A percentile compares a stretch with the other conserved stretches of the same genome.
These are phyloP conservation scores for Stylonectria norvegica DNA, from an alignment of 2,329 filamentous ascomycete genomes.

Conservation along the genomic window DNA sequence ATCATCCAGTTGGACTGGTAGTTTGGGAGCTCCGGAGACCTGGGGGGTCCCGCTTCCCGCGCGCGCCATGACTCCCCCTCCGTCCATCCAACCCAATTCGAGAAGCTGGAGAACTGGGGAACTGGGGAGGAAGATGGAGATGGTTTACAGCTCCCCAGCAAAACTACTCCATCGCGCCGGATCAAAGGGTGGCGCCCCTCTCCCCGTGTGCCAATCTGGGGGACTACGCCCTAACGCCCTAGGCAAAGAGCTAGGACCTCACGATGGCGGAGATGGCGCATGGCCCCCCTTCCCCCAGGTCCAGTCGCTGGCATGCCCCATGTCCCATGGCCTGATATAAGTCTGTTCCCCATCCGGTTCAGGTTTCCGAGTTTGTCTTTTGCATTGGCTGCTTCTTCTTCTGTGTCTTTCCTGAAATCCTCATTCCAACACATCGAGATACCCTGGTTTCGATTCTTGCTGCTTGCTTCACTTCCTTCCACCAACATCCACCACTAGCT, in stretches of 20 bases:
- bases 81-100: too few species aligned
- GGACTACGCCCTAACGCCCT: conserved; percentile 4
- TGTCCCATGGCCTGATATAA: conserved; percentile 21
- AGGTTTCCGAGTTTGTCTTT: not conserved
- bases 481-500: not conserved
- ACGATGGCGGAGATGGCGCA: conserved; percentile 4
- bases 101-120: conserved; percentile 13
- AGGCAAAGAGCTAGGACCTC: conserved; percentile 2
- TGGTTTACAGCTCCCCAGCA: not conserved
- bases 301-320: not conserved
- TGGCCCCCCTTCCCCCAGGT: not conserved
- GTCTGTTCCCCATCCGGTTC: conserved; percentile 12
- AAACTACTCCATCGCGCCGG: conserved; percentile 18
- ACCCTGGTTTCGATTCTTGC: too few species aligned
- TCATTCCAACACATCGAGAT: not conserved
- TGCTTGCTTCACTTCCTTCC: conserved; percentile 1
- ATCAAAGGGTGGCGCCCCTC: conserved; percentile 28
- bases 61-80: too few species aligned
- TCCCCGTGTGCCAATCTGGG: conserved; percentile 23
- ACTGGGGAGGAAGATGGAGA: conserved; percentile 3
- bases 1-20: too few species aligned
- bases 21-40: too few species aligned
- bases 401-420: not conserved
- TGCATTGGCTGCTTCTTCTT: not conserved
- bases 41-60: too few species aligned